Evolutionary conservation across 2,329 filamentous ascomycete species (phyloP).

Genomic region (Xylaria arbuscula): DNA sequence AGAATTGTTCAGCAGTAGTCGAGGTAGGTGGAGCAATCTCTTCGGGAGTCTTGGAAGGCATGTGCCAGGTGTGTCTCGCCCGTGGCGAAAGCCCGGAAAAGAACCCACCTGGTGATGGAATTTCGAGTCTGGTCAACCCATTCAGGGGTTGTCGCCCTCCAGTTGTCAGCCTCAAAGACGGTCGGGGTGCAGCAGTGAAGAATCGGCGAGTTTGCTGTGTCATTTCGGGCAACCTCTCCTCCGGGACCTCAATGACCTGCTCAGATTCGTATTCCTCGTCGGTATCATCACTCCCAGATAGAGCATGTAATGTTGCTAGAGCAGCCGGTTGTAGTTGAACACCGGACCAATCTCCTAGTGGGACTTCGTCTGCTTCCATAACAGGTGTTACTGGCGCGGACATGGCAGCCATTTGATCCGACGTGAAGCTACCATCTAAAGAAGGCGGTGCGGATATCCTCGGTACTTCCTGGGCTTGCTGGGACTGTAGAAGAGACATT

Average conservation of each 20-base stretch:
- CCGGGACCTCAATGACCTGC: slow-evolving; percentile 64
- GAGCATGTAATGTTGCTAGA: slow-evolving; percentile 81
- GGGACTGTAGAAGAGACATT: slow-evolving; percentile 74
- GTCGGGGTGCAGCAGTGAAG: slow-evolving; percentile 57
- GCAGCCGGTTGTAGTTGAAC: slow-evolving; percentile 83
- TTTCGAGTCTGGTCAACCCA: slow-evolving; percentile 82
- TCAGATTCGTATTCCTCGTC: slow-evolving; percentile 72
- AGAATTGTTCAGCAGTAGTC: slow-evolving; percentile 91
- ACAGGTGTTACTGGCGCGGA: slow-evolving; percentile 89
- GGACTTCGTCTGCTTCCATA: slow-evolving; percentile 65
- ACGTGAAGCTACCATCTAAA: slow-evolving; percentile 86
- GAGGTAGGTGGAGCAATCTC: slow-evolving; percentile 77
- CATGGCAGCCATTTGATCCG: slow-evolving; percentile 84
- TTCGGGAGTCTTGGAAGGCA: slow-evolving; percentile 65
- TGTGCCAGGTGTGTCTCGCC: slow-evolving; percentile 84
- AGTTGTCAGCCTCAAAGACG: slow-evolving; percentile 54
- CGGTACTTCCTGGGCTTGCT: slow-evolving; percentile 73
- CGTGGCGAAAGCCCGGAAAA: slow-evolving; percentile 84
- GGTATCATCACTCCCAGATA: slow-evolving; percentile 66
- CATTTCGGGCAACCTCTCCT: slow-evolving; percentile 61
- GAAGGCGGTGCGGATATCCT: slow-evolving; percentile 85
- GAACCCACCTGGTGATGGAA: slow-evolving; percentile 92
- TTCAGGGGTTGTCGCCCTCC: slow-evolving; percentile 70
- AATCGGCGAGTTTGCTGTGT: slow-evolving; percentile 63
- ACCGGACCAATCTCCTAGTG: slow-evolving; percentile 75